phyloP scores from a whole-genome alignment of 2,329 filamentous ascomycete genomes.

The Cordyceps cicadae region DNA sequence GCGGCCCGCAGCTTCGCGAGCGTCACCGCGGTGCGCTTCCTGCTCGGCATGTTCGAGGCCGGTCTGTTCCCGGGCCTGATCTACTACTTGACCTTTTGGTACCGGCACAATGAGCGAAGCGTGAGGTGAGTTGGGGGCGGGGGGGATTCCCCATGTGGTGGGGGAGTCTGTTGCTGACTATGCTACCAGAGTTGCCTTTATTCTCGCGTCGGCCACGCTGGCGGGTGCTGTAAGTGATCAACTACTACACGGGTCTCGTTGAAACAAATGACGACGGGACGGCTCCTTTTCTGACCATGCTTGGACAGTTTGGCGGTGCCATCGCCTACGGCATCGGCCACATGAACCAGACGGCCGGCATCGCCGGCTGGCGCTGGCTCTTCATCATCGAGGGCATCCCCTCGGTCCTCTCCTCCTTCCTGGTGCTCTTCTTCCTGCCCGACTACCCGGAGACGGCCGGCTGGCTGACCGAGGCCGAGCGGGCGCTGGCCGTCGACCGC shows the following conservation, averaged over 20 bases:
- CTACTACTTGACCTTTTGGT: constrained; percentile 67
- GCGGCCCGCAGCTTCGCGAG: constrained; percentile 52
- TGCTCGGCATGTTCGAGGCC: constrained; percentile 63
- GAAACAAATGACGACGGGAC: not conserved
- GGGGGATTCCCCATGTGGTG: too few species aligned
- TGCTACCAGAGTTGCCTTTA: constrained; percentile 50
- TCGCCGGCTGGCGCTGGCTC: constrained; percentile 62
- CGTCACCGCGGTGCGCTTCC: constrained; percentile 57
- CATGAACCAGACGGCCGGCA: constrained; percentile 55
- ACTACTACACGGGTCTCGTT: not conserved
- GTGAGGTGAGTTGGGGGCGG: constrained; percentile 32
- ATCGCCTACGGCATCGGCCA: constrained; percentile 65
- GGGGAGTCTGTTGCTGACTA: not conserved
- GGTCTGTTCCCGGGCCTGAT: constrained; percentile 62
- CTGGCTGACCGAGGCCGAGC: constrained; percentile 54
- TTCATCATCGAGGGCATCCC: constrained; percentile 57
- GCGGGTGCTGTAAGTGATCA: constrained; percentile 48
- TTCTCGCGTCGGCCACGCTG: constrained; percentile 61
- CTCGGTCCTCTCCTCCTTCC: constrained; percentile 54
- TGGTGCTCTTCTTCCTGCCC: constrained; percentile 59
- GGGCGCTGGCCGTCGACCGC: constrained; percentile 40
- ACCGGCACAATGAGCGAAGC: constrained; percentile 60
- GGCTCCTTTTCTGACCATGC: not conserved
- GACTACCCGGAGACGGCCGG: constrained; percentile 58
- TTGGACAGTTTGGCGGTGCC: constrained; percentile 52